A percentile compares a stretch with the other conserved stretches of the same genome.
These are phyloP conservation scores for Xanthoconium purpureum DNA, from an alignment of 768 basidiomycete species.

Conservation along the genomic window DNA sequence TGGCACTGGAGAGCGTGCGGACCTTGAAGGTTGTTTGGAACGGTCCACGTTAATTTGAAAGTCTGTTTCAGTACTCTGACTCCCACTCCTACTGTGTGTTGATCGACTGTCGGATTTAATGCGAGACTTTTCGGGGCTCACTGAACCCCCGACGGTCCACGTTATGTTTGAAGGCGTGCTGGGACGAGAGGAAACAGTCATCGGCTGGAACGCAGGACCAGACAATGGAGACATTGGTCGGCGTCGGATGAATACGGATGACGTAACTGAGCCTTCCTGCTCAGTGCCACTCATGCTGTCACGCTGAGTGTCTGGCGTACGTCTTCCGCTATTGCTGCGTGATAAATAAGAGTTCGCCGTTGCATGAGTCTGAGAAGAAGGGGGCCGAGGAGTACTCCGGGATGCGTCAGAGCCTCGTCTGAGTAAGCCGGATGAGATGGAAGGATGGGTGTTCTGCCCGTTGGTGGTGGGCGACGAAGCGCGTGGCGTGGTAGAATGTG, in stretches of 20 bases:
- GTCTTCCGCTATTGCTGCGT: constrained; percentile 61
- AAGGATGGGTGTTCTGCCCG: constrained; percentile 37
- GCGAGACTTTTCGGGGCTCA: constrained; percentile 32
- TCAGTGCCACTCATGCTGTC: constrained; percentile 35
- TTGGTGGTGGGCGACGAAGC: constrained; percentile 60
- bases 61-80: constrained; percentile 45
- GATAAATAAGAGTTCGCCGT: constrained; percentile 47
- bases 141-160: constrained; percentile 51
- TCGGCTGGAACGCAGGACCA: constrained; percentile 55
- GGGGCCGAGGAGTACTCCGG: constrained; percentile 45
- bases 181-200: constrained; percentile 50
- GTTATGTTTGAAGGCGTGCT: constrained; percentile 72
- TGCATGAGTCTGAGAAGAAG: constrained; percentile 43
- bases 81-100: constrained; percentile 55
- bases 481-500: constrained; percentile 70
- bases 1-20: constrained; percentile 52
- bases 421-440: constrained; percentile 37
- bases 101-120: constrained; percentile 29
- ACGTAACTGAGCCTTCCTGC: constrained; percentile 45
- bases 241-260: constrained; percentile 53
- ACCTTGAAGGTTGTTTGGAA: constrained; percentile 44
- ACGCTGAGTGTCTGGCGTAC: constrained; percentile 55
- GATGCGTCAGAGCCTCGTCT: constrained; percentile 60
- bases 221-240: constrained; percentile 75
- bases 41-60: constrained; percentile 28